These are phyloP conservation scores for Lachnellula suecica DNA, from an alignment of 2,329 filamentous ascomycete species.

Conservation along the genomic window DNA sequence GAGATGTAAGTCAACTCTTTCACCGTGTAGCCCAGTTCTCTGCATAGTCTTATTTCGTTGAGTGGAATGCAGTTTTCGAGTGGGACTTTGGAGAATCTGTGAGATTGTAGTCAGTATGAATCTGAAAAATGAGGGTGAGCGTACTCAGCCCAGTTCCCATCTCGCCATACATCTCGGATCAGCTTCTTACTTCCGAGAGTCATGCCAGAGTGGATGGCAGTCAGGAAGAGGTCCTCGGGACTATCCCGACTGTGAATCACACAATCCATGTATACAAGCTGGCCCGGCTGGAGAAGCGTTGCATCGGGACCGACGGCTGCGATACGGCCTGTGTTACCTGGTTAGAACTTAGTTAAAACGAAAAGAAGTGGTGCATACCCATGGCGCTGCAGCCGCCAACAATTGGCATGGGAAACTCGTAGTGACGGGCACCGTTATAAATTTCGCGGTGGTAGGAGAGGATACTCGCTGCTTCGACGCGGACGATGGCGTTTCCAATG, in stretches of 20 bases:
- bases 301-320: constrained; percentile 33
- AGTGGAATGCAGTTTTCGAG: constrained; percentile 36
- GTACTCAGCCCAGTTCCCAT: constrained; percentile 34
- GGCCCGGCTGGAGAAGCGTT: constrained; percentile 28
- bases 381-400: constrained; percentile 31
- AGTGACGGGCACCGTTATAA: constrained; percentile 32
- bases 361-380: too few relatives aligned
- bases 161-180: constrained; percentile 32
- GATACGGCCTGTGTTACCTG: too few relatives aligned
- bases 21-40: constrained; percentile 37
- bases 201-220: constrained; percentile 31
- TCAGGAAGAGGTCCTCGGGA: constrained; percentile 27
- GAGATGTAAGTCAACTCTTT: constrained; percentile 35
- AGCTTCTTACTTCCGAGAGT: constrained; percentile 29
- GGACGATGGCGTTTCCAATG: constrained; percentile 38
- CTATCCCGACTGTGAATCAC: constrained; percentile 36
- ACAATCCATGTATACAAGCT: constrained; percentile 36
- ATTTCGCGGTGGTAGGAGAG: constrained; percentile 39
- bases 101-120: too few relatives aligned
- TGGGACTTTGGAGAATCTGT: constrained; percentile 32
- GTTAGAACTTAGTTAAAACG: too few relatives aligned
- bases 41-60: constrained; percentile 31
- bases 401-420: constrained; percentile 29
- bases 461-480: constrained; percentile 34
- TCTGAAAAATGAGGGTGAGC: too few relatives aligned